Percentiles rank a stretch among this genome's conserved stretches.
phyloP scores from a whole-genome alignment of 2,329 filamentous ascomycete genomes.

The Lasiodiplodia citricola region DNA sequence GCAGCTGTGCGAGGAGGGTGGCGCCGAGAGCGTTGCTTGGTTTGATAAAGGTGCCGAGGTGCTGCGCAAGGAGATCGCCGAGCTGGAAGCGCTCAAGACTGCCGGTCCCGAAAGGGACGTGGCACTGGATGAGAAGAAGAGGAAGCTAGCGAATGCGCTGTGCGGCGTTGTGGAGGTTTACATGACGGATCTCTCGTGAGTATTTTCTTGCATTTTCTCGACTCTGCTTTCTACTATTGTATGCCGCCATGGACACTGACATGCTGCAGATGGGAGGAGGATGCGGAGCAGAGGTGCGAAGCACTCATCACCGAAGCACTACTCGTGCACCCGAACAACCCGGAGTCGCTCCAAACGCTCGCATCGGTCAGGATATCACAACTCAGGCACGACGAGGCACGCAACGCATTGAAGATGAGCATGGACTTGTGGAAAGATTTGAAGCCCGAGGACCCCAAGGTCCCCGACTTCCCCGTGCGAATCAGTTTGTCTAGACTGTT shows the following conservation, averaged over 20 bases:
- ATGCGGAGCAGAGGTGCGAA: conserved; percentile 89
- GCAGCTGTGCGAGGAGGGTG: conserved; percentile 75
- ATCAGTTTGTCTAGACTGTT: conserved; percentile 84
- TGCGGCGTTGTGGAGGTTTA: conserved; percentile 96
- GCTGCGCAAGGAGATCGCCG: conserved; percentile 73
- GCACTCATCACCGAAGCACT: conserved; percentile 87
- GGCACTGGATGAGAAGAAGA: conserved; percentile 70
- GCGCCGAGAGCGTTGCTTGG: conserved; percentile 64
- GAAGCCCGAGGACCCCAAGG: conserved; percentile 69
- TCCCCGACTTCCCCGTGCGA: conserved; percentile 85
- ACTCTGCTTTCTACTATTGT: not conserved
- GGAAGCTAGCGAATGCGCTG: conserved; percentile 85
- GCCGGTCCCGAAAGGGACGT: conserved; percentile 43
- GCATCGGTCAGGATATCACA: conserved; percentile 95
- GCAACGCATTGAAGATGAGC: conserved; percentile 77
- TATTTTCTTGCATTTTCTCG: conserved; percentile 28
- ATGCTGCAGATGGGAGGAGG: conserved; percentile 70
- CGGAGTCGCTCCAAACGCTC: conserved; percentile 93
- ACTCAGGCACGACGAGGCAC: conserved; percentile 76
- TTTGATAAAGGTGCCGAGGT: conserved; percentile 72
- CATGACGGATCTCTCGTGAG: conserved; percentile 93
- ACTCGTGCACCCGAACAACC: conserved; percentile 76
- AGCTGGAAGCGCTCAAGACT: conserved; percentile 58
- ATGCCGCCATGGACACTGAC: not conserved
- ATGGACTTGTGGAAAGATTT: conserved; percentile 83